These are phyloP conservation scores for Colletotrichum acutatum DNA, from an alignment of 2,329 filamentous ascomycete species.

Conservation along the genomic window DNA sequence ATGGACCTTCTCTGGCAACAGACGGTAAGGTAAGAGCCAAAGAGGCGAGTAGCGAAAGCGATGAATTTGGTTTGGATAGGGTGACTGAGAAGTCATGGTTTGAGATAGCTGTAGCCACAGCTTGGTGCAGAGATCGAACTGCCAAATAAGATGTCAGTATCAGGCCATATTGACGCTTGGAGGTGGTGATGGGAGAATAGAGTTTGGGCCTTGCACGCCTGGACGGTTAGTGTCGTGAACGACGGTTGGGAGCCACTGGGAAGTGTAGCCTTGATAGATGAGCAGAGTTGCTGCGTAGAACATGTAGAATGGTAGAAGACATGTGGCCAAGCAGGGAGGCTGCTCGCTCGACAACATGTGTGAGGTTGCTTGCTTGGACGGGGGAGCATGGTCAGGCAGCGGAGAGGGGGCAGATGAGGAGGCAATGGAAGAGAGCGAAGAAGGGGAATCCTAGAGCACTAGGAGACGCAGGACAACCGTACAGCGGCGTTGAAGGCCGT, in stretches of 20 bases:
- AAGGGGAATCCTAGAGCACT: background rate
- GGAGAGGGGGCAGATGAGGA: background rate
- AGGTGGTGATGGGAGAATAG: constrained; percentile 2
- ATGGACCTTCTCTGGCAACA: background rate
- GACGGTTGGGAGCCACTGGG: constrained; percentile 13
- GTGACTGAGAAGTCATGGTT: constrained; percentile 18
- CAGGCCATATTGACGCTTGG: constrained; percentile 24
- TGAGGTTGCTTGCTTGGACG: background rate
- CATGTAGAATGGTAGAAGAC: constrained; percentile 7
- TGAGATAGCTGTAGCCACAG: constrained; percentile 32
- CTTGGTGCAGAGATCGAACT: constrained; percentile 30
- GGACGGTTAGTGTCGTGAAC: constrained; percentile 19
- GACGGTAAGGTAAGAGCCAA: background rate
- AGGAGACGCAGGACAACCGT: background rate
- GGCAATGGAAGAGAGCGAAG: background rate
- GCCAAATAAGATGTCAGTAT: constrained; percentile 33
- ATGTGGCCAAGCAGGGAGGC: constrained; percentile 28
- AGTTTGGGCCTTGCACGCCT: constrained; percentile 23
- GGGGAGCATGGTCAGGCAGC: background rate
- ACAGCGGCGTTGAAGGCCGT: background rate
- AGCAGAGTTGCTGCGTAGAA: constrained; percentile 28
- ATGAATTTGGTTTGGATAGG: constrained; percentile 4
- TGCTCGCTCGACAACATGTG: background rate
- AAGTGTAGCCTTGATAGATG: constrained; percentile 17
- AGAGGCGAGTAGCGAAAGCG: background rate